phyloP scores from a whole-genome alignment of 2,329 filamentous ascomycete species.

The Dendryphion nanum region DNA sequence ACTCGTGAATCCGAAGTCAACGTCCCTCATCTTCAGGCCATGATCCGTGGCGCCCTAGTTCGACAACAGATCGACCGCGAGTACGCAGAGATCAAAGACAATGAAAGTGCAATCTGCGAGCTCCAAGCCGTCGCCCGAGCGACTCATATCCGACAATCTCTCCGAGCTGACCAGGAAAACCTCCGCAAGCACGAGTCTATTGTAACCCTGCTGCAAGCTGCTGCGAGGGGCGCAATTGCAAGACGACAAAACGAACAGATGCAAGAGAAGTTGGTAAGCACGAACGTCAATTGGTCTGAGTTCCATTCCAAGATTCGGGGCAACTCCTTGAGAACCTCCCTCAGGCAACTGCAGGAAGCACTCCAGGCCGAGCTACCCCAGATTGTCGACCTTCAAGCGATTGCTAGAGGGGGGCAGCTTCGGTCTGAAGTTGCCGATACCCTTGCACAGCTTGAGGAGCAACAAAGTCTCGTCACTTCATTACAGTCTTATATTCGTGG shows the following conservation, averaged over 20 bases:
- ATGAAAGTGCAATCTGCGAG: conserved; percentile 52
- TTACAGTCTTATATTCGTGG: conserved; percentile 56
- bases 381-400: conserved; percentile 41
- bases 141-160: conserved; percentile 37
- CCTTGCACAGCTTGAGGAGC: conserved; percentile 42
- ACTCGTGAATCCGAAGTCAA: conserved; percentile 64
- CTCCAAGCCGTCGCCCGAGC: conserved; percentile 46
- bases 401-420: conserved; percentile 36
- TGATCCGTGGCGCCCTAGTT: conserved; percentile 65
- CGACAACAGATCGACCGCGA: conserved; percentile 54
- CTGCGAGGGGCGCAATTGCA: conserved; percentile 53
- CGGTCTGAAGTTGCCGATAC: conserved; percentile 31
- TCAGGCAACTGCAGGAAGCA: conserved; percentile 29
- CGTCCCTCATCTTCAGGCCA: conserved; percentile 51
- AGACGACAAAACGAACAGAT: conserved; percentile 42
- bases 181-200: conserved; percentile 39
- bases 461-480: conserved; percentile 44
- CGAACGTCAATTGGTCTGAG: conserved; percentile 40
- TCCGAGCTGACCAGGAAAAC: conserved; percentile 33
- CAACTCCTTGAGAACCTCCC: conserved; percentile 27
- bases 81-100: conserved; percentile 34
- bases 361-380: conserved; percentile 30
- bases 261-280: conserved; percentile 42
- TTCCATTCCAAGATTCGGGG: conserved; percentile 50
- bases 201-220: conserved; percentile 62